A percentile compares a stretch with the other conserved stretches of the same genome.
Conservation (phyloP, 306 rosid genomes). For the Pachyrhizus erosus region DNA sequence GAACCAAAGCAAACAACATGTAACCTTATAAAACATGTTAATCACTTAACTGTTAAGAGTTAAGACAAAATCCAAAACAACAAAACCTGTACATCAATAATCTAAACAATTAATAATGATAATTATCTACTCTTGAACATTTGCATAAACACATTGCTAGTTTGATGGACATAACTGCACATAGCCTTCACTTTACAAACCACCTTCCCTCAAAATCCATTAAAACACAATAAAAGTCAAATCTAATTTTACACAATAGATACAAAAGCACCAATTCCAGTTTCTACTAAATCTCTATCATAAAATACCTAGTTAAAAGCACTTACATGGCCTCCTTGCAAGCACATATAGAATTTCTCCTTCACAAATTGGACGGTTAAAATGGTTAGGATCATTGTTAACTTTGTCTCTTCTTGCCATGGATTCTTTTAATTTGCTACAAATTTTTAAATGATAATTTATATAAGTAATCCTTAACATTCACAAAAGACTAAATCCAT, state of each 20-base stretch:
- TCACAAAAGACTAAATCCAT: too few relatives aligned
- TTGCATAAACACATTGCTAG: not conserved
- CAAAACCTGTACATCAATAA: too few relatives aligned
- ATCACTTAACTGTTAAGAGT: not conserved
- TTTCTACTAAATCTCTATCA: too few relatives aligned
- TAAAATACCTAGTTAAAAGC: too few relatives aligned
- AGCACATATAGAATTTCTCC: too few relatives aligned
- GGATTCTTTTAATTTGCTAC: too few relatives aligned
- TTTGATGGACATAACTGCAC: not conserved
- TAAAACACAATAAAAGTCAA: not conserved
- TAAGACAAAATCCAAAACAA: not conserved
- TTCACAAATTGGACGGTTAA: too few relatives aligned
- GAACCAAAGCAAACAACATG: not conserved
- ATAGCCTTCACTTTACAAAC: not conserved
- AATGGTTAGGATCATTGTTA: too few relatives aligned
- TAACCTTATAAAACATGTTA: not conserved
- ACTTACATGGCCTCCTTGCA: too few relatives aligned
- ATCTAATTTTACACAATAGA: not conserved
- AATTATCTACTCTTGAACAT: not conserved
- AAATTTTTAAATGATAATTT: too few relatives aligned
- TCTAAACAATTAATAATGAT: not conserved
- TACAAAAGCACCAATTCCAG: not conserved
- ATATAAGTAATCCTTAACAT: too few relatives aligned
- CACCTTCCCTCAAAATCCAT: not conserved
- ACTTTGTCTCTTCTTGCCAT: too few relatives aligned